Evolutionary conservation across 169 alveolate genomes (phyloP).

Genomic region (Plasmodium inui): DNA sequence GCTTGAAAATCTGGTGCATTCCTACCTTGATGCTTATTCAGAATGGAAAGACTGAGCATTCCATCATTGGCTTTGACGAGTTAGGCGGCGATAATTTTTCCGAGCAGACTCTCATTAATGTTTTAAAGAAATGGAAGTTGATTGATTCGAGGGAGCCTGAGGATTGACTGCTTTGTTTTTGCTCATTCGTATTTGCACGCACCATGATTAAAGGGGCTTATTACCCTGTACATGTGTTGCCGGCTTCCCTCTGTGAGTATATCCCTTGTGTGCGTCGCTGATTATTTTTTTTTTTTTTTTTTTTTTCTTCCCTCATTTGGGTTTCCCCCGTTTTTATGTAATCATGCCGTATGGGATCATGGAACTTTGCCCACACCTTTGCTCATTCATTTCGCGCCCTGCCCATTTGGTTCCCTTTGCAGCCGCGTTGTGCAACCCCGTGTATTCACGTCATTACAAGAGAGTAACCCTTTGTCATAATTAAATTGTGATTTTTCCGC

Average conservation of each 20-base stretch:
- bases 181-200: neutral
- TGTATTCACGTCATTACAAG: neutral
- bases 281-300: neutral
- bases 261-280: neutral
- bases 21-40: constrained; percentile 84
- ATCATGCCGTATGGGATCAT: neutral
- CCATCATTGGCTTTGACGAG: constrained; percentile 85
- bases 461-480: neutral
- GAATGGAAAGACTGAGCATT: constrained; percentile 83
- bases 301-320: neutral
- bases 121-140: constrained; percentile 60
- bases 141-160: constrained; percentile 19
- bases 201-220: neutral
- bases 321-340: neutral
- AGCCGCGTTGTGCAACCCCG: neutral
- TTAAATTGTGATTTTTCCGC: neutral
- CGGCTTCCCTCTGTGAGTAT: neutral
- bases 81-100: constrained; percentile 80
- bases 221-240: neutral
- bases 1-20: constrained; percentile 86
- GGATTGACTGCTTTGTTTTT: constrained; percentile 5
- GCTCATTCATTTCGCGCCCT: neutral
- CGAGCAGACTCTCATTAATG: constrained; percentile 38
- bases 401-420: neutral
- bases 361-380: neutral